These are phyloP conservation scores for Colletotrichum acutatum DNA, from an alignment of 2,329 filamentous ascomycete genomes.

Conservation along the genomic window DNA sequence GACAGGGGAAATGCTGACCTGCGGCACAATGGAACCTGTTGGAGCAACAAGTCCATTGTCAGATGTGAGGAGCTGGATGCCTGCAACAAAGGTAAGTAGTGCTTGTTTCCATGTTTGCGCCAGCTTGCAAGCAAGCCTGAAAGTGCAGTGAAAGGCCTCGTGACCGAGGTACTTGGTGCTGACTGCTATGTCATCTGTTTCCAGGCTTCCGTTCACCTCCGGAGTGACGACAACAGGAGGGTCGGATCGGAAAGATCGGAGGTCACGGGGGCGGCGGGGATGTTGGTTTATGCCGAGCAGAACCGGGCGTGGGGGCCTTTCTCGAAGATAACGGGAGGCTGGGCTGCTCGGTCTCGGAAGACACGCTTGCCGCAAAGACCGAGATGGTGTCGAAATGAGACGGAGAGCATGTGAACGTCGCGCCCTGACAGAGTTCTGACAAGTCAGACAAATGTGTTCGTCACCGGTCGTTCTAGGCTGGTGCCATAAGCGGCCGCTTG, in stretches of 20 bases:
- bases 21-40: not conserved
- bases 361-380: not conserved
- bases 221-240: not conserved
- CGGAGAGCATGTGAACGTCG: not conserved
- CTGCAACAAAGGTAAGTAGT: not conserved
- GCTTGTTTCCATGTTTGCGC: slow-evolving; percentile 11
- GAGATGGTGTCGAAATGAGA: not conserved
- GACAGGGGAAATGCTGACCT: not conserved
- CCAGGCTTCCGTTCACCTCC: not conserved
- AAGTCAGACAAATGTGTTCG: not conserved
- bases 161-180: not conserved
- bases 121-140: not conserved
- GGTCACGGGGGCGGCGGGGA: not conserved
- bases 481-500: not conserved
- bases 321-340: not conserved
- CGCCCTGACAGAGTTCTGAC: not conserved
- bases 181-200: not conserved
- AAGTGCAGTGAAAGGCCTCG: not conserved
- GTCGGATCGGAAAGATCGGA: not conserved
- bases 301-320: not conserved
- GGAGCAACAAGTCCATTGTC: not conserved
- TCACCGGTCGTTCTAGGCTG: not conserved
- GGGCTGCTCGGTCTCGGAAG: not conserved
- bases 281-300: not conserved
- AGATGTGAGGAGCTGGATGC: not conserved